phyloP scores from a whole-genome alignment of 768 basidiomycete species.

The Auricularia sp. region DNA sequence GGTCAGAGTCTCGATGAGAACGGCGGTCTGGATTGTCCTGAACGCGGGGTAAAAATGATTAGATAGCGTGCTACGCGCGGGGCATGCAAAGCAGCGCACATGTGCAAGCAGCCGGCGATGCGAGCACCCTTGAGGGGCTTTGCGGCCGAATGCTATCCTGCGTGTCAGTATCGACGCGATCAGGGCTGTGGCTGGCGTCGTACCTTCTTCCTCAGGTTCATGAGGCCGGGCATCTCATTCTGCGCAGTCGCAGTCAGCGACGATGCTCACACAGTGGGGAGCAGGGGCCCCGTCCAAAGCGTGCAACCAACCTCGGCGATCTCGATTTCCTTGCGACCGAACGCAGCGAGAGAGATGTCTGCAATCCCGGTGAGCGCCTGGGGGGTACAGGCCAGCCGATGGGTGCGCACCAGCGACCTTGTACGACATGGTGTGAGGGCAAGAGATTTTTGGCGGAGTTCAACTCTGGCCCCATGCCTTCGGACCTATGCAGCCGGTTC shows the following conservation, averaged over 20 bases:
- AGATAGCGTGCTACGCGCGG: neutral
- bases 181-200: constrained; percentile 10
- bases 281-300: constrained; percentile 4
- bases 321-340: constrained; percentile 99
- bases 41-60: constrained; percentile 1
- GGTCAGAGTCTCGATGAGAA: constrained; percentile 95
- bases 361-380: constrained; percentile 10
- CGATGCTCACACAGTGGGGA: neutral
- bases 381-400: neutral
- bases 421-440: constrained; percentile 53
- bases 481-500: constrained; percentile 3
- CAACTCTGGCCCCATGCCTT: neutral
- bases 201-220: constrained; percentile 86
- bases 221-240: constrained; percentile 94
- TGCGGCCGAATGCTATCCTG: constrained; percentile 54
- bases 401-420: constrained; percentile 70
- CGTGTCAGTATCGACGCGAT: neutral
- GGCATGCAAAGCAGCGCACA: constrained; percentile 39
- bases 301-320: constrained; percentile 76
- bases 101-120: constrained; percentile 96
- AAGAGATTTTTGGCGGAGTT: constrained; percentile 8
- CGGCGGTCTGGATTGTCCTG: constrained; percentile 98
- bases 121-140: constrained; percentile 91
- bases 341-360: constrained; percentile 97
- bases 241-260: constrained; percentile 19